A percentile compares a stretch with the other conserved stretches of the same genome.
These are phyloP conservation scores for Chenopodium suecicum DNA, from an alignment of 148 eudicot species.

Conservation along the genomic window DNA sequence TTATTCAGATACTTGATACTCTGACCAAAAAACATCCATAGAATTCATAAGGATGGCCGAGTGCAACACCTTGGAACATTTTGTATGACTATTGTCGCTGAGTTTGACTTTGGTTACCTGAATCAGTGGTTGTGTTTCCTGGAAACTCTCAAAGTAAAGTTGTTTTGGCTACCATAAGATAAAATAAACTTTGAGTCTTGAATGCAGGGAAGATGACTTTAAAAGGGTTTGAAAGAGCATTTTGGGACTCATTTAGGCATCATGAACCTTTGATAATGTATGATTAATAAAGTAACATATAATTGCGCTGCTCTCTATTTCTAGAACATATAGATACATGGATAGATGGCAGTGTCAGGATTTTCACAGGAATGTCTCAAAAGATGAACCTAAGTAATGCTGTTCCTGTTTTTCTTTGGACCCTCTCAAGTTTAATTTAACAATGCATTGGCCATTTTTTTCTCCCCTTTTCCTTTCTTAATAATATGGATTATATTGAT, in stretches of 20 bases:
- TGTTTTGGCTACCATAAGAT: neutral
- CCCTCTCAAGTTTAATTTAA: neutral
- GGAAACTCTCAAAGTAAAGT: neutral
- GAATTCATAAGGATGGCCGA: neutral
- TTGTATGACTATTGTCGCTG: neutral
- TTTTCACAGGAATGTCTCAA: constrained; percentile 15
- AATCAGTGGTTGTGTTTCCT: neutral
- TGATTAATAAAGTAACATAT: constrained; percentile 9
- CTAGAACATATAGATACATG: constrained; percentile 4
- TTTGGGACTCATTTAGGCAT: constrained; percentile 2
- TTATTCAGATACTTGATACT: neutral
- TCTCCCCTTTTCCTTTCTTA: neutral
- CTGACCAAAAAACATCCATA: neutral
- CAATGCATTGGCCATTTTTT: neutral
- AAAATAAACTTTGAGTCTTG: neutral
- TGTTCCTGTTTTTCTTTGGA: neutral
- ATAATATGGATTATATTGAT: neutral
- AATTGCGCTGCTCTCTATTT: constrained; percentile 8
- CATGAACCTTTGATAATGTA: neutral
- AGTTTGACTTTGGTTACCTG: neutral
- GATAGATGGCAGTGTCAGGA: constrained; percentile 10
- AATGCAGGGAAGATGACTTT: neutral
- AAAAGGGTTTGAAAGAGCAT: neutral
- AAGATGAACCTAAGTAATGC: neutral
- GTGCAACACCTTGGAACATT: neutral